phyloP scores from a whole-genome alignment of 306 rosid species.

The Castanopsis chinensis region DNA sequence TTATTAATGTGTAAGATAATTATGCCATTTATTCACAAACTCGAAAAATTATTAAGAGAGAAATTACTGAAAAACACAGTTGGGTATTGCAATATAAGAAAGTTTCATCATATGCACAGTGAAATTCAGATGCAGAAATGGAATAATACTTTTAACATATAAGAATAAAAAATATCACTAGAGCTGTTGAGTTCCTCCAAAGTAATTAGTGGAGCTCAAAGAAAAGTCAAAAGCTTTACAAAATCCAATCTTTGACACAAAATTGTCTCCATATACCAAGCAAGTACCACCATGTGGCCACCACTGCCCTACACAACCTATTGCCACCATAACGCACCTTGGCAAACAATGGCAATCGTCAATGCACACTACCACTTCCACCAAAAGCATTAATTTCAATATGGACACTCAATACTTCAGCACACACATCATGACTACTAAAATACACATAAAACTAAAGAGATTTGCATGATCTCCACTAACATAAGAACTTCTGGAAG shows the following conservation, averaged over 20 bases:
- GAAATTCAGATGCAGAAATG: no score
- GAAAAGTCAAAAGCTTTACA: not conserved
- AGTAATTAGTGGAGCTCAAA: no score
- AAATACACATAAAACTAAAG: no score
- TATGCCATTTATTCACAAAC: conserved; percentile 1
- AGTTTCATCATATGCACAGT: not conserved
- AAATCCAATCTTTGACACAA: not conserved
- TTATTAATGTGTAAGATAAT: conserved; percentile 16
- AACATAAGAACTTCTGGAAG: no score
- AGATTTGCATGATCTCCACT: no score
- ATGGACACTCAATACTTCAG: not conserved
- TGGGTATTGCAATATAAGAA: not conserved
- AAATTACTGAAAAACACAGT: not conserved
- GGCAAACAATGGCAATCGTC: not conserved
- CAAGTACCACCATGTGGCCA: not conserved
- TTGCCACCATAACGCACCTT: not conserved
- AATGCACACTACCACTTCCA: not conserved
- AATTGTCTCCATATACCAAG: not conserved
- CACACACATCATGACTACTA: not conserved
- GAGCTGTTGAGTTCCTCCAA: no score
- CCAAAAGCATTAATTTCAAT: not conserved
- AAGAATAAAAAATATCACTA: no score
- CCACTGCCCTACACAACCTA: not conserved
- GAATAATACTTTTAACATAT: no score
- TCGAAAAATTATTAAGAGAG: not conserved